A percentile compares a stretch with the other conserved stretches of the same genome.
Evolutionary conservation across 306 rosid species (phyloP).

Genomic region (Mucuna pruriens): DNA sequence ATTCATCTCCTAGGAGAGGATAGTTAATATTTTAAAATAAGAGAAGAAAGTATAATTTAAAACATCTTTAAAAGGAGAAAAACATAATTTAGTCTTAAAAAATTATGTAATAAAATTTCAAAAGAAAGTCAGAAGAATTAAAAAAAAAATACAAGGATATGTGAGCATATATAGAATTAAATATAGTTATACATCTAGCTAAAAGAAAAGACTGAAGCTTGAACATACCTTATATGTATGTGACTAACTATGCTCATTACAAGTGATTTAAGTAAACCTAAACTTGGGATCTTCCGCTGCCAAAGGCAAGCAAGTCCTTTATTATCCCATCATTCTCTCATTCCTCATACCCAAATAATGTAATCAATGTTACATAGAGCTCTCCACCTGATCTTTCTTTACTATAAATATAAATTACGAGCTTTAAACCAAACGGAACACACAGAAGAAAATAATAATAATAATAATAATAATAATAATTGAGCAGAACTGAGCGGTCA

Average conservation of each 20-base stretch:
- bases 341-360: constrained; percentile 33
- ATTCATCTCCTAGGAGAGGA: not conserved
- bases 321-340: constrained; percentile 16
- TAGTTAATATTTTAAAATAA: not conserved
- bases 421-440: not conserved
- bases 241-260: not conserved
- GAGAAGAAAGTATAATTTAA: not conserved
- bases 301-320: constrained; percentile 39
- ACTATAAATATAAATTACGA: constrained; percentile 2
- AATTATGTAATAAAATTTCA: not conserved
- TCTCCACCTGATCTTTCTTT: constrained; percentile 13
- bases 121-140: not conserved
- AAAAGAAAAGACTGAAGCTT: not conserved
- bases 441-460: not conserved
- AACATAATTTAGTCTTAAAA: not conserved
- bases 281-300: constrained; percentile 35
- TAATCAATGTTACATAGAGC: constrained; percentile 1
- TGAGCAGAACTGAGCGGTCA: constrained; percentile 13
- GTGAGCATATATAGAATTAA: not conserved
- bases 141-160: not conserved
- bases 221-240: not conserved
- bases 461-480: not conserved
- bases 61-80: not conserved
- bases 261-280: not conserved
- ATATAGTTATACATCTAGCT: not conserved